Evolutionary conservation across 768 basidiomycete genomes (phyloP).

Genomic region (Brasilioporus rufonigricans): DNA sequence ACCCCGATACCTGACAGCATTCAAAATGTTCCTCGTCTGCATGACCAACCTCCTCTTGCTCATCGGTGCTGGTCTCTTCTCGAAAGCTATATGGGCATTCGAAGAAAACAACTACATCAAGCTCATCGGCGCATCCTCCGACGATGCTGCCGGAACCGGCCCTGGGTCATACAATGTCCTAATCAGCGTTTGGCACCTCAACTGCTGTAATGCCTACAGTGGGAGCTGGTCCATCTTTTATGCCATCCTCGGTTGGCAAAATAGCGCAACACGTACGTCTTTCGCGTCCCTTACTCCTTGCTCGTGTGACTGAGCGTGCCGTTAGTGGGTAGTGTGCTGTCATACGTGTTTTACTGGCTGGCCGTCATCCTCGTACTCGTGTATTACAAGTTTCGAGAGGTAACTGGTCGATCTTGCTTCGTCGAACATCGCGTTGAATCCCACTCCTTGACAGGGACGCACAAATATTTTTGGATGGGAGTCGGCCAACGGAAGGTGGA

Average conservation of each 20-base stretch:
- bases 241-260: slow-evolving; percentile 86
- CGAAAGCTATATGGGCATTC: slow-evolving; percentile 71
- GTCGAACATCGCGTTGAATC: neutral
- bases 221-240: slow-evolving; percentile 80
- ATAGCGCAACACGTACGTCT: slow-evolving; percentile 64
- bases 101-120: slow-evolving; percentile 63
- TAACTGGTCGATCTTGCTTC: slow-evolving; percentile 14
- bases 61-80: slow-evolving; percentile 93
- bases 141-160: slow-evolving; percentile 66
- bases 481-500: slow-evolving; percentile 44
- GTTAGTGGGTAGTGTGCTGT: slow-evolving; percentile 71
- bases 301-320: neutral
- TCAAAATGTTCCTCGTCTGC: slow-evolving; percentile 83
- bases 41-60: slow-evolving; percentile 93
- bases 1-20: slow-evolving; percentile 38
- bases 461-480: slow-evolving; percentile 59
- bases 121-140: slow-evolving; percentile 71
- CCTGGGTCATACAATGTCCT: slow-evolving; percentile 82
- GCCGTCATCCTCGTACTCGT: slow-evolving; percentile 68
- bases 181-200: slow-evolving; percentile 85
- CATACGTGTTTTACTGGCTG: slow-evolving; percentile 93
- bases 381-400: slow-evolving; percentile 64
- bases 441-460: slow-evolving; percentile 55
- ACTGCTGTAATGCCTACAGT: slow-evolving; percentile 71
- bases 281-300: neutral